Percentiles rank a stretch among this genome's conserved stretches.
These are phyloP conservation scores for Tolypocladium cylindrosporum DNA, from an alignment of 2,329 filamentous ascomycete species.

Conservation along the genomic window DNA sequence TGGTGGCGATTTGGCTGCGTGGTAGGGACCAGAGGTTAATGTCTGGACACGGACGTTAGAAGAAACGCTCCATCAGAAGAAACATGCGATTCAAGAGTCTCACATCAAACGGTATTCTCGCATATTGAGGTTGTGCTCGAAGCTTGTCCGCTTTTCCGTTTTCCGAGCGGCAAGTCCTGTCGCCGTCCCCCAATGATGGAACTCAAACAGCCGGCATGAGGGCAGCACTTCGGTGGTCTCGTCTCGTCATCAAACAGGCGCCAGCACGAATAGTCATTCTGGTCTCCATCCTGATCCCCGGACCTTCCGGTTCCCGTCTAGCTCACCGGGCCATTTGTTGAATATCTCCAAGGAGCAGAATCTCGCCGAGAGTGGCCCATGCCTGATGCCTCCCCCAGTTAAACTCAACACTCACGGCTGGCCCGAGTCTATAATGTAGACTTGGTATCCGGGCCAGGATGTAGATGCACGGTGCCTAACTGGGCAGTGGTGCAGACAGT, in stretches of 20 bases:
- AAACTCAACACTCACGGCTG: no score
- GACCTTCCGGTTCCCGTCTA: neutral
- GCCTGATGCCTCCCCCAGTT: no score
- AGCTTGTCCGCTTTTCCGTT: neutral
- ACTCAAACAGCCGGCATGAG: neutral
- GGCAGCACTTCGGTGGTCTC: neutral
- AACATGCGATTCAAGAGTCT: neutral
- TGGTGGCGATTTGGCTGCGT: neutral
- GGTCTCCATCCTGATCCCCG: neutral
- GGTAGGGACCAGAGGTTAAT: neutral
- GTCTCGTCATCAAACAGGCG: neutral
- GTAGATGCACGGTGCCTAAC: no score
- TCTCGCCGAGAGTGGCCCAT: neutral
- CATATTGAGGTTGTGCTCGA: neutral
- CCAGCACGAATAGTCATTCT: neutral
- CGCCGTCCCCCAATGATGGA: neutral
- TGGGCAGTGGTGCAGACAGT: no score
- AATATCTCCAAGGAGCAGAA: neutral
- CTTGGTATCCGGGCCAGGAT: no score
- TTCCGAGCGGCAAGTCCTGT: neutral
- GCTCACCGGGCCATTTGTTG: neutral
- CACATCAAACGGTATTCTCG: neutral
- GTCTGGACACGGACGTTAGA: neutral
- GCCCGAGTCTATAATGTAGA: no score
- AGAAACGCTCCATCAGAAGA: neutral